These are phyloP conservation scores for Scheffersomyces lignicola DNA, from an alignment of 1,139 yeast genomes.

Conservation along the genomic window DNA sequence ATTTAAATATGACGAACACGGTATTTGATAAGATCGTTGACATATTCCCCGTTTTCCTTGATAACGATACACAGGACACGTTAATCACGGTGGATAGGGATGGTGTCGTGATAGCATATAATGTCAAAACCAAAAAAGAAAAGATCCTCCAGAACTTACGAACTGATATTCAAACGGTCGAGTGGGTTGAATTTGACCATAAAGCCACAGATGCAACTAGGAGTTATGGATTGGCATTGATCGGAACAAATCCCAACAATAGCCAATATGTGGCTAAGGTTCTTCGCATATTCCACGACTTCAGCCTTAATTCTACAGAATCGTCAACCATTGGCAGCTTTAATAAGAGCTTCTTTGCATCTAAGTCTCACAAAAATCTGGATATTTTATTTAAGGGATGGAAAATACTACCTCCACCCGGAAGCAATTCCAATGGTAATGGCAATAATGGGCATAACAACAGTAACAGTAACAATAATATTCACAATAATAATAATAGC, in stretches of 20 bases:
- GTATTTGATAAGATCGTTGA: slow-evolving; percentile 2
- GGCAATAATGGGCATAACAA: not conserved
- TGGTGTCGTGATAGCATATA: slow-evolving; percentile 11
- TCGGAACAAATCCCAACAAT: slow-evolving; percentile 10
- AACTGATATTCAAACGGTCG: slow-evolving; percentile 10
- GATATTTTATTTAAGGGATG: slow-evolving; percentile 18
- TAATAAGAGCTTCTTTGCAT: slow-evolving; percentile 17
- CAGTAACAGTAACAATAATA: not conserved
- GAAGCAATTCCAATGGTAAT: not conserved
- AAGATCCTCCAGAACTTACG: slow-evolving; percentile 8
- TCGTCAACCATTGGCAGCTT: slow-evolving; percentile 19
- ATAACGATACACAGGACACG: slow-evolving; percentile 3
- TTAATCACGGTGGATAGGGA: slow-evolving; percentile 12
- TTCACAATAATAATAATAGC: not conserved
- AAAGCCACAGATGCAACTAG: slow-evolving; percentile 11
- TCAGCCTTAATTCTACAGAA: slow-evolving; percentile 11
- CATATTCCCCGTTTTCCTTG: slow-evolving; percentile 8
- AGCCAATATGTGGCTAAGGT: slow-evolving; percentile 15
- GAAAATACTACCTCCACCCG: slow-evolving; percentile 16
- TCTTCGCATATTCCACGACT: slow-evolving; percentile 14
- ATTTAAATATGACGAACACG: not conserved
- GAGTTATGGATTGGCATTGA: slow-evolving; percentile 19
- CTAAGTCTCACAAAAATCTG: slow-evolving; percentile 10
- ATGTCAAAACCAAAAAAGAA: slow-evolving; percentile 5
- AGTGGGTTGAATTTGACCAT: slow-evolving; percentile 17